Base-by-base conservation (phyloP, 176 grass and related monocot species). In the Eleusine coracana region DNA sequence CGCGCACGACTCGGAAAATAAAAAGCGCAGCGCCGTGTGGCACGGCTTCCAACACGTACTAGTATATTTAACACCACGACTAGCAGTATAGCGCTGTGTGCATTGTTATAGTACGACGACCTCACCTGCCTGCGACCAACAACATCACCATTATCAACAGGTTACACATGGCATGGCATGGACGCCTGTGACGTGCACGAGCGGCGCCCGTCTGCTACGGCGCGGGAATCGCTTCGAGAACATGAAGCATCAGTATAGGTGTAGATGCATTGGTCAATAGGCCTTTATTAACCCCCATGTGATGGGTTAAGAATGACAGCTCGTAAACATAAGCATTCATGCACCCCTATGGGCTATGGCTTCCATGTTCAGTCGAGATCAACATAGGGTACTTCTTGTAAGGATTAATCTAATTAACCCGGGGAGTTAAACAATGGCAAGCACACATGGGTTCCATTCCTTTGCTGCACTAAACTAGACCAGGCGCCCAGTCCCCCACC, bases 211-310 rank as follows among this genome's bases (percentile, higher is more conserved):
- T 41, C 68, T 17, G 1, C 79, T 44, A 50, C 83, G 88, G 87
- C 87, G 76, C 69, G 0, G 7, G 70, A 70, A 31, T 62, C 61
- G 82, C 20, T 13, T 3, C 71, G 5, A 10, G 67, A 86, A 82
- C 79, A 78, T 86, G 88, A 10, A 8, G 1, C 44, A 34, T 34
- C 31, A 34, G 2, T 34, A 2, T 80, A 15, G 36, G 10, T 18
- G 5, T 39, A 54, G 56, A 9, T 56, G 20, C 58, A 74, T 68
- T 69, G 21, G 61, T 69, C 87, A 80, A 69, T 28, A 46, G n/a
- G 16, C 70, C 42, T 68, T 84, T 61, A 36, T 56, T 51, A 51
- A 54, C 68, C 39, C 59, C 76, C 77, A 81, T 81, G 82, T 81
- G 75, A 61, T 0, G 18, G 28, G 2, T 8, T 20, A 48, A 80